Base-by-base conservation (phyloP, 2,329 filamentous ascomycete species). In the Taxawa tesnikishii region DNA sequence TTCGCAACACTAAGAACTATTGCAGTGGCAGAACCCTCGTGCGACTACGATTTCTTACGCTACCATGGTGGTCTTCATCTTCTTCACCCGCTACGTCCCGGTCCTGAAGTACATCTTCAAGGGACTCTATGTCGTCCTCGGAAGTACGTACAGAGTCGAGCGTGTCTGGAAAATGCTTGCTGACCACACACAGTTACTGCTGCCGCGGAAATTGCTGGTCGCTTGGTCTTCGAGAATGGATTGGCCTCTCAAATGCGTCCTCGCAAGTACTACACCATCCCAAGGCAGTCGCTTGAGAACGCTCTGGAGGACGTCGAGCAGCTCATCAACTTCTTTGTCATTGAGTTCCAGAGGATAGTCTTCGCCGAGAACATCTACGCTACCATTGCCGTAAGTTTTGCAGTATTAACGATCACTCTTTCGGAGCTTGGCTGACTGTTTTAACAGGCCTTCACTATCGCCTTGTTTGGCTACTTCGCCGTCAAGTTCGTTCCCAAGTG, bases 251-350 rank as follows among this genome's bases (percentile, higher is more conserved):
- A 71, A 40, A 67, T 78, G 58, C 65, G 74, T 37, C 74, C 74
- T 15, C 65, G 64, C 48, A 69, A 70, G 49, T 79, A 79, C 64
- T 78, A 74, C 59, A 75, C 68, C 29, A 68, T 79, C 37, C 70
- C 72, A 21, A 72, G 73, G 50, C 73, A 76, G 44, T 71, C 68
- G 29, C 61, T 76, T 21, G 73, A 78, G 52, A 68, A 65, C 36
- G 55, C 72, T 14, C 56, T 74, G 29, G 73, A 74, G 42, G 74
- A 78, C 49, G 50, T 75, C 10, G 70, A 74, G 51, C 72, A 78
- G 56, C 59, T 79, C 33, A 62, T 72, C 56, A 76, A 78, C 60
- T 79, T 79, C 58, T 73, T 77, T 55, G 64, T 78, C 43, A 75
- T 79, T 40, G 74, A 79, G 51, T 71, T 73, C 50, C 74, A 79